Base-by-base conservation (phyloP, 2,329 filamentous ascomycete species). In the Neofusicoccum cordaticola region DNA sequence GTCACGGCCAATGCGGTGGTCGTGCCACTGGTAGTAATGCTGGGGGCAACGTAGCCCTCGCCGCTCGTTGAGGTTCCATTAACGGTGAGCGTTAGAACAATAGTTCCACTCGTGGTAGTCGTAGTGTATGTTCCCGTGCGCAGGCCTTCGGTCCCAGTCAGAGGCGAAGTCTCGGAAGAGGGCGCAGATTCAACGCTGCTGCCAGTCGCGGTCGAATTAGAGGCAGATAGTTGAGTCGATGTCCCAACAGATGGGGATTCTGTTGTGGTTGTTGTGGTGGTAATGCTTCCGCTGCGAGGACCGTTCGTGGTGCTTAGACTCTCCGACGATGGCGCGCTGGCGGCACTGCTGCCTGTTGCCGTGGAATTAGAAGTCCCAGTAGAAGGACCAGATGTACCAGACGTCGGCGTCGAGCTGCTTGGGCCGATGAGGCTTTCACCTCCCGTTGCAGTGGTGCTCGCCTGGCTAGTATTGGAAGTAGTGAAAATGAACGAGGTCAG, bases 401-500 rank as follows among this genome's bases (percentile, higher is more conserved):
- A n/a, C 1, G 12, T 17, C 12, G 17, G 39, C n/a, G n/a, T 12
- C 17, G 34, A 22, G 3, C 35, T 19, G 11, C 17, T 44, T 11
- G 61, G 62, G 6, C 15, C 15, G 4, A 37, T 37, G 8, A 42
- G 27, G 0, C 31, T 41, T n/a, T 31, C 56, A 15, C 66, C 66
- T 7, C 66, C 65, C 2, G 65, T 68, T 3, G 63, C 67, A 7
- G 64, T 63, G 7, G 65, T 8, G 13, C 65, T 57, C 17, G 56
- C 56, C n/a, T 42, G 52, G 62, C 63, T 66, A 42, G 63, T 64
- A 13, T 15, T 34, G 15, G 48, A 65, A 35, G 65, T 66, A 22
- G 64, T 39, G 6, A 50, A 41, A 9, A 52, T 35, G 9, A 60
- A 37, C 5, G 41, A 37, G 4, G 27, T 47, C 3, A 45, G 7